Evolutionary conservation across 371 early-diverging fungal genomes (phyloP), one percentile per base, ranked within the genome.

Genomic region (Entomophthora muscae): DNA sequence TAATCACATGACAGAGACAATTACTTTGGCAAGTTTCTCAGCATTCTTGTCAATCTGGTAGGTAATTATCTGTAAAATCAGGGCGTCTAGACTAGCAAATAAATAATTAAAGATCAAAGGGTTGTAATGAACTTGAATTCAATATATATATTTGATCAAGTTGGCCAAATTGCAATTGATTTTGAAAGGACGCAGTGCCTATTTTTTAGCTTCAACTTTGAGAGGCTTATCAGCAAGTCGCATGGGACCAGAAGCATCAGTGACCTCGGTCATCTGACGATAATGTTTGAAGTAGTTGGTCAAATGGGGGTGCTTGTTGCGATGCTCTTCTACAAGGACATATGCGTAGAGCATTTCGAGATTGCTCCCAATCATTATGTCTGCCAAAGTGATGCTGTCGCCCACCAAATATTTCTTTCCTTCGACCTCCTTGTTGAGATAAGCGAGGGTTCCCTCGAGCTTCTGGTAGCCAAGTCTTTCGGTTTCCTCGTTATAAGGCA

Each of bases 401-500:
- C 90, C 93, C 51, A 93, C 93, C 65, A 94, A 76, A 83, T 81
- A 93, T 67, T 93, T 93, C 75, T 80, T 79, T 79, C 74, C 78
- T 65, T 82, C 65, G 26, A 93, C 75, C 69, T 86, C 75, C 61
- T 77, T 76, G 82, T 94, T 81, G 55, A 93, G 74, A 59, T 74
- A 81, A 64, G 64, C 69, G 63, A 92, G 72, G 67, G 81, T 75
- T 53, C 78, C 70, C 75, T 78, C 76, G 69, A 80, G 65, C 64
- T 78, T 76, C 72, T 84, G 82, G 65, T 80, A 83, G 62, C 83
- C 82, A 69, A 78, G 78, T 65, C 79, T 81, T 69, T 83, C 75
- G 31, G 69, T 71, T 56, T 82, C 77, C 79, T 85, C 86, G 75
- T 86, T 77, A 71, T 78, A 79, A 53, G 84, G 77, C 28, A 63